Percentiles rank a stretch among this genome's conserved stretches.
phyloP scores from a whole-genome alignment of 441 rosid genomes.

The Jatropha podagrica region DNA sequence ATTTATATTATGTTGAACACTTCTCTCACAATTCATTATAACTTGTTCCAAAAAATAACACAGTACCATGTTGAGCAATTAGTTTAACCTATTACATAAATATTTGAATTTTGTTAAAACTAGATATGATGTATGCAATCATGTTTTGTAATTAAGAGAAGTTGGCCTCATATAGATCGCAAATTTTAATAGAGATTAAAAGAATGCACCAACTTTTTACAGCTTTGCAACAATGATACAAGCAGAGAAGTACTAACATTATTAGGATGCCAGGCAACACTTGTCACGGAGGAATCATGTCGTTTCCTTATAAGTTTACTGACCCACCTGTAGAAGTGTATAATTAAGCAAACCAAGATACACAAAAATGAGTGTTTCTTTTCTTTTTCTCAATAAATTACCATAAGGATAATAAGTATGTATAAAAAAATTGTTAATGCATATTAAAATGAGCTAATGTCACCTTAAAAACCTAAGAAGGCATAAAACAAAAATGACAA shows the following conservation, averaged over 20 bases:
- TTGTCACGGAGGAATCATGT: slow-evolving; percentile 91
- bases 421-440: background rate
- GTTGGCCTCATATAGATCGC: background rate
- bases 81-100: background rate
- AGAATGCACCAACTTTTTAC: slow-evolving; percentile 2
- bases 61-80: background rate
- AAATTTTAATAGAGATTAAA: background rate
- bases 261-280: slow-evolving; percentile 98
- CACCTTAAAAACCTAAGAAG: background rate
- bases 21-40: background rate
- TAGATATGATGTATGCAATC: background rate
- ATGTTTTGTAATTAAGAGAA: background rate
- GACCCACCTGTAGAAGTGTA: slow-evolving; percentile 79
- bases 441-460: too few species aligned
- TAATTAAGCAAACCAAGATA: background rate
- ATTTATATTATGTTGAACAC: background rate
- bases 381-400: background rate
- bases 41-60: background rate
- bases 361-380: background rate
- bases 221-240: background rate
- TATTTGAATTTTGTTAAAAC: background rate
- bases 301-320: slow-evolving; percentile 91
- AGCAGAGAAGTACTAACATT: slow-evolving; percentile 51
- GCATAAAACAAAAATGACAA: background rate
- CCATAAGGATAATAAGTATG: background rate